phyloP scores from a whole-genome alignment of 139 green algal genomes.

The Coelastrella sp. region DNA sequence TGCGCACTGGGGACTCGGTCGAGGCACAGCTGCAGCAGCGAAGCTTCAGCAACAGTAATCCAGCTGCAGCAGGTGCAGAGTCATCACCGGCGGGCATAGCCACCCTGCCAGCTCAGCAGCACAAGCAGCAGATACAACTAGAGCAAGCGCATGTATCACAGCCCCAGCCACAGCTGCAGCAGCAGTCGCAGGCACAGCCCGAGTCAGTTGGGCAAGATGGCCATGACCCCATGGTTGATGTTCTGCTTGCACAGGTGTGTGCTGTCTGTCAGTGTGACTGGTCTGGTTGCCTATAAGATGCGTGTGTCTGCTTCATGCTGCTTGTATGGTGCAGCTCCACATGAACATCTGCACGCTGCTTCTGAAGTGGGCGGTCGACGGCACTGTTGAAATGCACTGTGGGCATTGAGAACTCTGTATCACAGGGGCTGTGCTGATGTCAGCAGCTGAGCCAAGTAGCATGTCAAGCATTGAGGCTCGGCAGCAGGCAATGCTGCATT shows the following conservation, averaged over 20 bases:
- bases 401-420: no score
- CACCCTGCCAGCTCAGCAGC: no score
- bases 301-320: background rate
- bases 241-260: slow-evolving; percentile 23
- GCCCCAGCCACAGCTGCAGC: background rate
- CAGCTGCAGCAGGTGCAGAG: background rate
- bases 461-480: no score
- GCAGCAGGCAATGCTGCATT: no score
- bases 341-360: no score
- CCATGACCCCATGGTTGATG: slow-evolving; percentile 17
- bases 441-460: no score
- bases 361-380: no score
- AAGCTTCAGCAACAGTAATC: background rate
- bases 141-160: no score
- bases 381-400: no score
- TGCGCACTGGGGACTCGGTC: background rate
- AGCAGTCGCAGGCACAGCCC: background rate
- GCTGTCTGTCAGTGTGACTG: background rate
- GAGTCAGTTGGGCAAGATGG: background rate
- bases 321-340: background rate
- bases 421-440: no score
- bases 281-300: background rate
- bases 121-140: no score
- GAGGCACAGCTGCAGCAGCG: background rate
- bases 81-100: background rate